Conservation (phyloP, 306 rosid species). For the Cucumis hystrix region DNA sequence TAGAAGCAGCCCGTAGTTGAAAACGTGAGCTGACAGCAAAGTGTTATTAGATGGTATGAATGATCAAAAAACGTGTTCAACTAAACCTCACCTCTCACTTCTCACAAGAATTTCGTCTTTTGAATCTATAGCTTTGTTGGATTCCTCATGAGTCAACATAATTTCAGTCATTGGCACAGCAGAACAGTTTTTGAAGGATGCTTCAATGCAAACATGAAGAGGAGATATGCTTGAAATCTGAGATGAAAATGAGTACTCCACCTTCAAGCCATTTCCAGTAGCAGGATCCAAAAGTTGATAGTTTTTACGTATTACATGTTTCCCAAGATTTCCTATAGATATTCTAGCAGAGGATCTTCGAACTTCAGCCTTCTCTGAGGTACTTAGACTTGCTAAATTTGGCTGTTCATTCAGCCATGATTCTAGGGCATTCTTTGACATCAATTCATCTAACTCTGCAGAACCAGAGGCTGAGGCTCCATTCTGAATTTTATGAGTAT, state of each 20-base stretch:
- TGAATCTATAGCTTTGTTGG: slow-evolving; percentile 36
- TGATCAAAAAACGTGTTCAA: slow-evolving; percentile 4
- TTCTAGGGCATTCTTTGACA: slow-evolving; percentile 72
- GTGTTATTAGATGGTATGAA: neutral
- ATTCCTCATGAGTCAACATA: slow-evolving; percentile 49
- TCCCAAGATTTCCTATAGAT: slow-evolving; percentile 57
- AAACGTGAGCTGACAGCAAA: neutral
- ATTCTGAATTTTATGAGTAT: slow-evolving; percentile 27
- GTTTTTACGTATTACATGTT: slow-evolving; percentile 51
- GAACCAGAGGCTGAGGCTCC: slow-evolving; percentile 39
- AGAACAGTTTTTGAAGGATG: slow-evolving; percentile 66
- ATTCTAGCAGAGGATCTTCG: slow-evolving; percentile 72
- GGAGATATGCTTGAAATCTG: slow-evolving; percentile 61
- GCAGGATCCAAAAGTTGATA: slow-evolving; percentile 64
- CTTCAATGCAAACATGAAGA: slow-evolving; percentile 61
- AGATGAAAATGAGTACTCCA: slow-evolving; percentile 72
- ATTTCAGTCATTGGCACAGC: slow-evolving; percentile 52
- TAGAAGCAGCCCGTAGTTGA: neutral
- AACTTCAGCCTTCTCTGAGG: slow-evolving; percentile 30
- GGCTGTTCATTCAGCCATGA: slow-evolving; percentile 87
- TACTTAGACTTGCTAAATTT: slow-evolving; percentile 32
- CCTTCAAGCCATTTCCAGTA: slow-evolving; percentile 81
- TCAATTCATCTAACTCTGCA: slow-evolving; percentile 45
- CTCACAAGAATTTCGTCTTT: slow-evolving; percentile 22
- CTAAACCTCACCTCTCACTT: slow-evolving; percentile 44